A percentile compares a stretch with the other conserved stretches of the same genome.
Evolutionary conservation across 768 basidiomycete genomes (phyloP).

Genomic region (Rhodosporidiobolus odoratus): DNA sequence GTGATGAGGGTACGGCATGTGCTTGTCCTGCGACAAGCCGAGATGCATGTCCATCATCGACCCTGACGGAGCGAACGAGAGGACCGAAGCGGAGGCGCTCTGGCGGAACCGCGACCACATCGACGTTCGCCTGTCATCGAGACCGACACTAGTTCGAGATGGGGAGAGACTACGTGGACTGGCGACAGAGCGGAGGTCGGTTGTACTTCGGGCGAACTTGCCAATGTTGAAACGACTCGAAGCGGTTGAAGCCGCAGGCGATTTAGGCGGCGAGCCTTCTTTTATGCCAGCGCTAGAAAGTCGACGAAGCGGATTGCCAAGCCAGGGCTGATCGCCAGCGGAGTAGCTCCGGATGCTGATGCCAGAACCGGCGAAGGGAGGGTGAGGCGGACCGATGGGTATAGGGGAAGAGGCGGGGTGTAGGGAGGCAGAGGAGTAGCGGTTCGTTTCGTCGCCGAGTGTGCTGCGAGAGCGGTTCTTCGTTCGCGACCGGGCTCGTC

Average conservation of each 20-base stretch:
- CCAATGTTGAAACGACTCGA: conserved; percentile 4
- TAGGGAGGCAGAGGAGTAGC: conserved; percentile 1
- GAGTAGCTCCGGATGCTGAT: conserved; percentile 31
- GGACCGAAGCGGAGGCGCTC: conserved; percentile 30
- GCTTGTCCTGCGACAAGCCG: conserved; percentile 39
- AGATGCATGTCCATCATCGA: conserved; percentile 44
- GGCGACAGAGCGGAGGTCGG: conserved; percentile 32
- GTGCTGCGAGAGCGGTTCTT: conserved; percentile 20
- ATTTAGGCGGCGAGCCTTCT: conserved; percentile 11
- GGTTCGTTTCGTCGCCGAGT: conserved; percentile 14
- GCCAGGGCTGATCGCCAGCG: conserved; percentile 37
- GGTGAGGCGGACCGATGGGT: conserved; percentile 5
- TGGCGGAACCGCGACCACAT: conserved; percentile 34
- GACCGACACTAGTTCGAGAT: conserved; percentile 22
- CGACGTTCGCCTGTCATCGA: conserved; percentile 13
- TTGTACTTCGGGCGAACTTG: conserved; percentile 32
- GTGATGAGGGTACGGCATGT: conserved; percentile 20
- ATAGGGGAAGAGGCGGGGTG: conserved; percentile 5
- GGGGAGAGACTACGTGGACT: conserved; percentile 32
- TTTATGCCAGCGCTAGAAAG: conserved; percentile 27
- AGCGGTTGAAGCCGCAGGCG: conserved; percentile 3
- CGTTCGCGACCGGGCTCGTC: conserved; percentile 3
- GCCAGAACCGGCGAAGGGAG: conserved; percentile 15
- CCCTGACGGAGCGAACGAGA: conserved; percentile 39
- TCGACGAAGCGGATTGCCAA: conserved; percentile 14